phyloP scores from a whole-genome alignment of 1,284 basidiomycete species.

The Malassezia nana region DNA sequence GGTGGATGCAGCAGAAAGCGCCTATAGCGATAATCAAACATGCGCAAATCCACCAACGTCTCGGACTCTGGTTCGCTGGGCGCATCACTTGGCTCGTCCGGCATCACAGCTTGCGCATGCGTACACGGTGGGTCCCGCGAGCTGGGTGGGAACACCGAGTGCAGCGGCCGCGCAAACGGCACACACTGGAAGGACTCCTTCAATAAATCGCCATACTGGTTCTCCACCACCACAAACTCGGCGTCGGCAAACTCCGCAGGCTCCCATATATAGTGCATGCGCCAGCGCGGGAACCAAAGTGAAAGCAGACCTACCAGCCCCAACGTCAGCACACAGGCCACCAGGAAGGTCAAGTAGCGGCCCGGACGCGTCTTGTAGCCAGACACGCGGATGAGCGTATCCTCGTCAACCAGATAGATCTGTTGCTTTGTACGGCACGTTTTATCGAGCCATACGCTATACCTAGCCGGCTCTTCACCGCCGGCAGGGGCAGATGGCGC shows the following conservation, averaged over 20 bases:
- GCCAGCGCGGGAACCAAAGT: conserved; percentile 82
- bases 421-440: conserved; percentile 57
- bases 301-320: conserved; percentile 74
- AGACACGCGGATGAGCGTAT: conserved; percentile 73
- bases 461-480: conserved; percentile 7
- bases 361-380: conserved; percentile 68
- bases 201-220: conserved; percentile 46
- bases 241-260: conserved; percentile 73
- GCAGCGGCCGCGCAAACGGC: conserved; percentile 41
- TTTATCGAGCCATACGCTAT: conserved; percentile 34
- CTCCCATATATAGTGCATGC: conserved; percentile 75
- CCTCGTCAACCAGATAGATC: conserved; percentile 81
- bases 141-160: conserved; percentile 41
- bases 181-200: conserved; percentile 28
- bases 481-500: background rate
- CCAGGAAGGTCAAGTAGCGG: conserved; percentile 64
- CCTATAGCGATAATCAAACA: conserved; percentile 65
- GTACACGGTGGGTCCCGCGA: conserved; percentile 42
- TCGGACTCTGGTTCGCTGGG: conserved; percentile 25
- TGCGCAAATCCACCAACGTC: conserved; percentile 45
- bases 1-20: conserved; percentile 78
- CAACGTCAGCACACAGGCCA: conserved; percentile 61
- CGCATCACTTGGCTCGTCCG: conserved; percentile 11
- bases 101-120: conserved; percentile 27
- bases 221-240: conserved; percentile 70